Evolutionary conservation across 2,329 filamentous ascomycete species (phyloP), one percentile per base, ranked within the genome.

Genomic region (Venturia effusa): DNA sequence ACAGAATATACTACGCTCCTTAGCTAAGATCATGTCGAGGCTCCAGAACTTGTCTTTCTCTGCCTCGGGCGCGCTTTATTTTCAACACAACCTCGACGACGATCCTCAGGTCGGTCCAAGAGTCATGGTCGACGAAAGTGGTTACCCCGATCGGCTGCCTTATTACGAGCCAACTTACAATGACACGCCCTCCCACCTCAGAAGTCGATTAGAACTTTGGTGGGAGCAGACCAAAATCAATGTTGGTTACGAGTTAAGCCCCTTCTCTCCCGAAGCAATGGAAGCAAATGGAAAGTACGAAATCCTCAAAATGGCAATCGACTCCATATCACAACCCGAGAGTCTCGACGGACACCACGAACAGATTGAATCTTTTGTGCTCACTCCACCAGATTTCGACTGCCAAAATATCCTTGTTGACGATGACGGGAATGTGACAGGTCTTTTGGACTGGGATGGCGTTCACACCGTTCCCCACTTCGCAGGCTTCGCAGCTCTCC

Each of bases 391-490:
- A 27, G 61, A 55, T 37, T 64, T 66, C 62, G 63, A 67, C 45
- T 60, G 34, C 22, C 68, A 68, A 43, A 69, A 69, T 24, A 66
- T 69, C 48, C 32, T 69, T n/a, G 63, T 67, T 4, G 64, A 69
- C 48, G 59, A 67, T 15, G 48, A 64, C 2, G 67, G 66, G 10
- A 64, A 68, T 30, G 61, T 68, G 24, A 68, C 65, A 10, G 68
- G 61, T 15, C 57, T 67, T 37, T 66, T 69, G 30, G 68, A 68
- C 43, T 67, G 63, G 67, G 61, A 63, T 22, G 34, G 34, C 10
- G 48, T 51, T 30, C n/a, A 30, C 45, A 63, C 61, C 3, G 30
- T 34, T 1, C 51, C 45, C 13, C 61, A 48, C 5, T 55, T 37
- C 27, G n/a, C 24, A n/a, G 61, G 61, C 10, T 63, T 27, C 7